Base-by-base conservation (phyloP, 1,284 basidiomycete genomes). In the Pterulicium gracile region DNA sequence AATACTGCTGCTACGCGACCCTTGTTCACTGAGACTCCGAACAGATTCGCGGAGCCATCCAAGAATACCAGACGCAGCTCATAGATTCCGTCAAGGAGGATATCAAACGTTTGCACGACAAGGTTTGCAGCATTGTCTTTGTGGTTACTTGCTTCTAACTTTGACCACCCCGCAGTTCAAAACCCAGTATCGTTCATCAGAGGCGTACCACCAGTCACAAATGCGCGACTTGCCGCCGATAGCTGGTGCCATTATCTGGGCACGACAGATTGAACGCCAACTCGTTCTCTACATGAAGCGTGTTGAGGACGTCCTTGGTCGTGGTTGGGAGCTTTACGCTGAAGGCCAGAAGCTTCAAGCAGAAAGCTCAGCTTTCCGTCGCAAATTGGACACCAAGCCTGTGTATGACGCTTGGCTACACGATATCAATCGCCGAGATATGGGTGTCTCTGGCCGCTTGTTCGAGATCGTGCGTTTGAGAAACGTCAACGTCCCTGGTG, bases 41-140 rank as follows among this genome's bases (percentile, higher is more conserved):
- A n/a, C 51, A 92, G 88, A 93, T 93, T 62, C 82, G 90, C 47
- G 94, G 95, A 52, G 94, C 95, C 35, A 97, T 98, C 49, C 92
- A 97, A 74, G 96, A 98, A 64, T 98, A 98, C 59, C 96, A 98
- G 64, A 96, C 94, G 1, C 93, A 95, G 51, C 79, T 97, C 12
- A 96, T 97, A 55, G 93, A 97, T 56, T 94, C 90, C 1, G 95
- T 99, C 48, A 98, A 98, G 62, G 90, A 95, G 57, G 95, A 98
- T 60, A 97, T 98, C 62, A 91, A 94, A 55, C 82, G 81, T 47
- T 70, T 98, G 18, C 93, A 98, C 55, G 90, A 94, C 64, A 98
- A 97, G 67, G 84, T 81, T 41, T 41, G 13, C 19, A 10, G 39
- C 7, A 15, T 10, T 10, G 13, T 41, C 10, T 41, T 41, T 41